Base-by-base conservation (phyloP, 192 early-diverging fungal species). In the Funneliformis mosseae region DNA sequence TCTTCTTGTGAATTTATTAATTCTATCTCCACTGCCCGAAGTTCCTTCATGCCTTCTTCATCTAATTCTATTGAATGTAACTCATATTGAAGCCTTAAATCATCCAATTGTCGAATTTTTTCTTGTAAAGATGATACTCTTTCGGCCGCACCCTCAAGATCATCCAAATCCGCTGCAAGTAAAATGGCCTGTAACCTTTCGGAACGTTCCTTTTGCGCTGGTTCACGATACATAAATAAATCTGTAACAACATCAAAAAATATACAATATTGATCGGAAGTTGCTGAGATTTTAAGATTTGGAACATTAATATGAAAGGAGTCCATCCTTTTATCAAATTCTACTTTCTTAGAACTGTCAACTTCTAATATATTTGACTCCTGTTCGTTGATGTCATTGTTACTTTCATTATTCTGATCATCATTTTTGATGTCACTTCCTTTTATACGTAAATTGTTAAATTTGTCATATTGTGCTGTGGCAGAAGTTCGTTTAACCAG, bases 191-290 rank as follows among this genome's bases (percentile, higher is more conserved):
- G 89, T 14, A 96, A 82, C 33, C 91, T 86, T 63, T 93, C 92
- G 64, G 87, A 84, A 18, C 94, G 88, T 48, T 92, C 92, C 33
- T 92, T 93, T 69, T 91, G 90, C 0, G 89, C 89, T 8, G 96
- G 94, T 78, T 96, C 96, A 27, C 90, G 91, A 77, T 95, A 97
- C 21, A 96, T 89, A 11, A 97, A 84, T 27, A 97, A 87, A 66
- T 96, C 94, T 0, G 87, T 89, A 27, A 95, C 91, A 18, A 94
- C 90, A 80, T 96, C 90, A 73, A 90, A 88, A 4, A 95, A 84
- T 1, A 91, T 85, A 43, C 88, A 87, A 83, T 93, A 96, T 86
- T 96, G 95, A 66, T 83, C 83, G 9, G 96, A 92, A 41, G 92
- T 94, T 25, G 91, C 93, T 8, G 90, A 92, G 25, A 96, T 85